A percentile compares a stretch with the other conserved stretches of the same genome.
Conservation (phyloP, 192 early-diverging fungal genomes). For the Diversispora epigaea region DNA sequence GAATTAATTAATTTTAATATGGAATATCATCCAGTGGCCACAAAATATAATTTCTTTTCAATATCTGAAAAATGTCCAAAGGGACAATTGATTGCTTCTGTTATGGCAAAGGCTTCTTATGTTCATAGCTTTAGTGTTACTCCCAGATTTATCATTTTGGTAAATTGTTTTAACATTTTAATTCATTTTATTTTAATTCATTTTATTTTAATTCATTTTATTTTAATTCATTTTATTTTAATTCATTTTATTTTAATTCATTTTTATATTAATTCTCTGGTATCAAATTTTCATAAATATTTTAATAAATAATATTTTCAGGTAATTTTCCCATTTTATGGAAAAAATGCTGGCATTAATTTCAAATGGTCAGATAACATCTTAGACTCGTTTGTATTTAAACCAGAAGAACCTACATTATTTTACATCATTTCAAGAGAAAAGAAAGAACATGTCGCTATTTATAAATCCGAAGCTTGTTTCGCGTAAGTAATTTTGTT, state of each 20-base stretch:
- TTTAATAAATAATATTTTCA: neutral
- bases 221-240: neutral
- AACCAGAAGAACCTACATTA: conserved; percentile 52
- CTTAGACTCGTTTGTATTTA: conserved; percentile 70
- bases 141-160: conserved; percentile 69
- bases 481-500: conserved; percentile 50
- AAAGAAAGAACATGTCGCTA: conserved; percentile 63
- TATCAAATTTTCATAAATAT: too few species aligned
- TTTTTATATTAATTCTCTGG: too few species aligned
- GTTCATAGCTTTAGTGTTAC: conserved; percentile 79
- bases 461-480: conserved; percentile 64
- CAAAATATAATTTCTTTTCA: conserved; percentile 67
- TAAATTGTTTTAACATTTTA: conserved; percentile 29
- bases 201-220: too few species aligned
- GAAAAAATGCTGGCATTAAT: conserved; percentile 60
- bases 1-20: conserved; percentile 76
- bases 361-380: conserved; percentile 72
- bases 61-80: conserved; percentile 60
- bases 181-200: neutral
- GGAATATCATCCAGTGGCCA: conserved; percentile 68
- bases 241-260: neutral
- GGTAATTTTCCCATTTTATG: conserved; percentile 59
- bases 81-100: conserved; percentile 61
- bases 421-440: conserved; percentile 76
- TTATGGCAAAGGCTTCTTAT: conserved; percentile 64